A percentile compares a stretch with the other conserved stretches of the same genome.
Conservation (phyloP, 2,329 filamentous ascomycete genomes). For the Xylariomycetidae sp. region DNA sequence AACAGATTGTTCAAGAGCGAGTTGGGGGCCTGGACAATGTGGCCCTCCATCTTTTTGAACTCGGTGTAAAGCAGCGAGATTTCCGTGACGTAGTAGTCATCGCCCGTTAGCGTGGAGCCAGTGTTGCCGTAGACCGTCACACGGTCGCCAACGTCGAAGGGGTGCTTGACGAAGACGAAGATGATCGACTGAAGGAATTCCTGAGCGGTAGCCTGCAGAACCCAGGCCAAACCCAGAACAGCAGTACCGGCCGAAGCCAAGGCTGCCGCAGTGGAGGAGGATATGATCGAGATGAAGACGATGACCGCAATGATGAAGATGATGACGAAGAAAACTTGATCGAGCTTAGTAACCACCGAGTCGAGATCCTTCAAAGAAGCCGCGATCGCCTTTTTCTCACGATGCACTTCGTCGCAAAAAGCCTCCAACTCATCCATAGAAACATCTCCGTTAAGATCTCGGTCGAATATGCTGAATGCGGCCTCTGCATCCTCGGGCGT, state of each 20-base stretch:
- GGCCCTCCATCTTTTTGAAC: slow-evolving; percentile 98
- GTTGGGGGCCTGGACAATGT: slow-evolving; percentile 93
- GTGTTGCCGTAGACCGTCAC: slow-evolving; percentile 89
- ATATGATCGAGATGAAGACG: slow-evolving; percentile 85
- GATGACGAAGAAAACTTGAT: slow-evolving; percentile 83
- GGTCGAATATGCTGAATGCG: slow-evolving; percentile 89
- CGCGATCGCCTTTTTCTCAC: slow-evolving; percentile 91
- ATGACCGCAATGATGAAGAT: slow-evolving; percentile 75
- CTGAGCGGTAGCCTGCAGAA: slow-evolving; percentile 86
- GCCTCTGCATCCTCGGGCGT: slow-evolving; percentile 81
- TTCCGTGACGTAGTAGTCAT: slow-evolving; percentile 95
- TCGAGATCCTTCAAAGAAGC: slow-evolving; percentile 93
- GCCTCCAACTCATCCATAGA: slow-evolving; percentile 91
- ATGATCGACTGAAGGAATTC: slow-evolving; percentile 92
- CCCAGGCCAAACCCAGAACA: slow-evolving; percentile 85
- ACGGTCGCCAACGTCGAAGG: slow-evolving; percentile 91
- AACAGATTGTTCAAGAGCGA: slow-evolving; percentile 88
- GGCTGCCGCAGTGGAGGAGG: slow-evolving; percentile 81
- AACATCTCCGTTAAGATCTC: slow-evolving; percentile 93
- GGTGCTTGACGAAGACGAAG: slow-evolving; percentile 96
- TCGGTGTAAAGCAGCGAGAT: slow-evolving; percentile 91
- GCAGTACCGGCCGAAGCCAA: slow-evolving; percentile 85
- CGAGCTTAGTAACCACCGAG: slow-evolving; percentile 84
- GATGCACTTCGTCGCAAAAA: slow-evolving; percentile 88
- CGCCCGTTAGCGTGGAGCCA: slow-evolving; percentile 68